Evolutionary conservation across 1,139 yeast genomes (phyloP), one percentile per base, ranked within the genome.

Genomic region (Scheffersomyces segobiensis): DNA sequence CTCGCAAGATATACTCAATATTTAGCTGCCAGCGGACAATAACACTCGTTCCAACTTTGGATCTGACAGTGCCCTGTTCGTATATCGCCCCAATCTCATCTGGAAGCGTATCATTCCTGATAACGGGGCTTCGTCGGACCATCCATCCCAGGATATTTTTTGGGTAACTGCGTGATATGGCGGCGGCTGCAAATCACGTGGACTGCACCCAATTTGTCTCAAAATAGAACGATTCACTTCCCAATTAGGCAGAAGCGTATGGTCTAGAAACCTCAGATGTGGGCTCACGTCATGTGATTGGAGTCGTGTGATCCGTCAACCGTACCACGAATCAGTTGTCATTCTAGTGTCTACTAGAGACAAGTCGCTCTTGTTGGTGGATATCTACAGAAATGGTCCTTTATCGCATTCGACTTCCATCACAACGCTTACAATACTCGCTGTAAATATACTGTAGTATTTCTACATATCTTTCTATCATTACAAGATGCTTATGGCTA

Each of bases 401-500:
- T 14, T 32, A 12, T 8, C 4, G 17, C 12, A 32, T 32, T 7
- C 17, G 32, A 10, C 5, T 6, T 24, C 8, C 5, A 4, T 3
- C 5, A 6, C 8, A 24, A 24, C 5, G 8, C 32, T 14, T 32
- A 32, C 42, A 32, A 32, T n/a, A 14, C 42, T 12, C 42, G 17
- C 42, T 14, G 17, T 32, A 12, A 32, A 32, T 32, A 24, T 24
- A 3, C 42, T 32, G 42, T 32, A 32, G 42, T 32, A 32, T 32
- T 24, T 32, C 42, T 32, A 32, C 42, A 32, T 32, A 32, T 32
- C 5, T 24, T 24, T 32, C 42, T 32, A 32, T 32, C 42, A 14
- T 32, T 32, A 32, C 42, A 32, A 32, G 42, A 48, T 48, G 50
- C 24, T 14, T 48, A 19, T 54, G 42, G 50, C 58, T 57, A 60